Evolutionary conservation across 1,284 basidiomycete species (phyloP), one percentile per base, ranked within the genome.

Genomic region (Papiliotrema laurentii): DNA sequence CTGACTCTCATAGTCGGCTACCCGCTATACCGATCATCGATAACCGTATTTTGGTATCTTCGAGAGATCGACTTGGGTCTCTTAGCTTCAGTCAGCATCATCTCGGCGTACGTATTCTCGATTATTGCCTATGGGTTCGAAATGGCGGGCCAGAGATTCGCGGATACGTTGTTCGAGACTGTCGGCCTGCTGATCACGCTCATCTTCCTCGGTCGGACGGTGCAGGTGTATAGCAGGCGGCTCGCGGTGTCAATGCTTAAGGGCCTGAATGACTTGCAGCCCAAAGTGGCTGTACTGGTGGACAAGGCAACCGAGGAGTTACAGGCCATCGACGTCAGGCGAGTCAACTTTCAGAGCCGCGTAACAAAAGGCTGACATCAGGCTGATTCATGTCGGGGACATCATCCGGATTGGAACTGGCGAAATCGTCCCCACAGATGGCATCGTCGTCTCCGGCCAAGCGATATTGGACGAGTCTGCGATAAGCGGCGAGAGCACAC

Each of bases 151-250:
- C 60, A 58, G 6, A 65, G 69, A 7, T 68, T 75, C 42, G 61
- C 68, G 3, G 68, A 64, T n/a, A 70, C 72, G 9, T 78, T 78
- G 63, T 79, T 79, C 59, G 78, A 79, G 59, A 79, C 78, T 4
- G 71, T 71, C 36, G 70, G 77, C 5, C 68, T 79, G 13, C 70
- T 79, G 26, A 66, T 79, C 50, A 76, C 76, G 0, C 66, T 79
- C 42, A 77, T 79, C 56, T 71, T 73, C 61, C 57, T 78, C 44
- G 77, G 77, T 1, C 72, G 75, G 27, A 61, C 75, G 5, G 64
- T 78, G 18, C 75, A 76, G 45, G 75, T 73, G 2, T 65, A 68
- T 39, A 74, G 76, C 1, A 72, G 77, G 35, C 69, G 74, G 43
- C 61, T 72, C 5, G 61, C 64, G 1, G 58, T 59, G 19, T 63